Base-by-base conservation (phyloP, 2,329 filamentous ascomycete species). In the Zarea fungicola region DNA sequence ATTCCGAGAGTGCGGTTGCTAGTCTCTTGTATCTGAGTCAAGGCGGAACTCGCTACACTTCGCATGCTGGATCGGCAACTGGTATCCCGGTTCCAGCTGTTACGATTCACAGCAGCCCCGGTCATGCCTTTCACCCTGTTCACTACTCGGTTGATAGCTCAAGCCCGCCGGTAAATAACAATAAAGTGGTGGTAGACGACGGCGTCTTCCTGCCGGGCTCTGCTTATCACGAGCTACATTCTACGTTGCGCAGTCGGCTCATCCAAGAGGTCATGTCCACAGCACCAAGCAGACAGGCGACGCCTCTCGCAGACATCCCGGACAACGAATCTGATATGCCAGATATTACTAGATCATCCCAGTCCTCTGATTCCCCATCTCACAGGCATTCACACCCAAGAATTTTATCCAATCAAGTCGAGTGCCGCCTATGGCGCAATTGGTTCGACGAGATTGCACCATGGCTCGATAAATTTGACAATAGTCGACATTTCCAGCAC, bases 391-490 rank as follows among this genome's bases (percentile, higher is more conserved):
- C 3, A 2, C 42, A 21, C 10, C 22, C 42, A 2, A 31, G 2
- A 5, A 29, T 45, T 6, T 13, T 45, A 5, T 29, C 63, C 1
- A 54, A 59, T 5, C 56, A 63, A 1, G 61, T 67, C 35, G 66
- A 68, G 40, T 64, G 61, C 28, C 46, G 49, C 1, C 53, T 71
- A 2, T 71, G 68, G 69, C 66, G 63, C 44, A 70, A 70, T 43
- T 71, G 68, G 61, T 63, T 71, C 42, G 62, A 67, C 21, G 67
- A 71, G 26, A 62, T 71, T 34, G 65, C 69, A 2, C 67, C 67
- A 0, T 71, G 68, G 74, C 68, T 78, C 1, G 75, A 79, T 50
- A 78, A 76, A 62, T 77, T 79, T 44, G 76, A 78, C 54, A 65
- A 66, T 25, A 62, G 73, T 41, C 63, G 68, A 1, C 68, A 74